Conservation (phyloP, 768 basidiomycete species). For the Suillus luteus region DNA sequence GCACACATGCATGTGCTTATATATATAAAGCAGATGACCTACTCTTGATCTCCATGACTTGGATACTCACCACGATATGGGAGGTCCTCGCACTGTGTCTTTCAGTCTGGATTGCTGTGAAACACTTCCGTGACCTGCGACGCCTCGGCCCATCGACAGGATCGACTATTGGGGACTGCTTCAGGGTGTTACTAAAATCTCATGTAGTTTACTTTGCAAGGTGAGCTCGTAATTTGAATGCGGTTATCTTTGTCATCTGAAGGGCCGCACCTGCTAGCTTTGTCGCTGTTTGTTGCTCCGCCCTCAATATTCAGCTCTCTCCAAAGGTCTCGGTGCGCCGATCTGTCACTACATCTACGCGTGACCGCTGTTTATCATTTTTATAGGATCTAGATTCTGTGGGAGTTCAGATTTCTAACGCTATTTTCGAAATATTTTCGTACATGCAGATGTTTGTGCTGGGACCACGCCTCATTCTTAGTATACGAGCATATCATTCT, state of each 20-base stretch:
- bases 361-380: background rate
- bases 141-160: background rate
- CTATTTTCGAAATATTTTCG: background rate
- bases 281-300: background rate
- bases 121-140: background rate
- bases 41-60: background rate
- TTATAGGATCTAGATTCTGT: background rate
- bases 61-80: background rate
- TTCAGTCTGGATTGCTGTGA: background rate
- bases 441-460: background rate
- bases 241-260: background rate
- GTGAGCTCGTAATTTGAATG: background rate
- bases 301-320: background rate
- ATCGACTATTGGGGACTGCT: background rate
- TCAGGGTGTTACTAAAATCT: background rate
- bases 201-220: background rate
- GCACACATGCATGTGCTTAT: background rate
- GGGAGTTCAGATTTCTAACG: background rate
- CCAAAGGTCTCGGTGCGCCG: background rate
- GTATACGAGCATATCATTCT: background rate
- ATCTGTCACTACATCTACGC: background rate
- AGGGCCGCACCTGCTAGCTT: background rate
- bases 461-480: slow-evolving; percentile 6
- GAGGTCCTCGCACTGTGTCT: background rate
- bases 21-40: background rate